A percentile compares a stretch with the other conserved stretches of the same genome.
phyloP scores from a whole-genome alignment of 352 stramenopile species.

The Thalassiosira mediterranea region DNA sequence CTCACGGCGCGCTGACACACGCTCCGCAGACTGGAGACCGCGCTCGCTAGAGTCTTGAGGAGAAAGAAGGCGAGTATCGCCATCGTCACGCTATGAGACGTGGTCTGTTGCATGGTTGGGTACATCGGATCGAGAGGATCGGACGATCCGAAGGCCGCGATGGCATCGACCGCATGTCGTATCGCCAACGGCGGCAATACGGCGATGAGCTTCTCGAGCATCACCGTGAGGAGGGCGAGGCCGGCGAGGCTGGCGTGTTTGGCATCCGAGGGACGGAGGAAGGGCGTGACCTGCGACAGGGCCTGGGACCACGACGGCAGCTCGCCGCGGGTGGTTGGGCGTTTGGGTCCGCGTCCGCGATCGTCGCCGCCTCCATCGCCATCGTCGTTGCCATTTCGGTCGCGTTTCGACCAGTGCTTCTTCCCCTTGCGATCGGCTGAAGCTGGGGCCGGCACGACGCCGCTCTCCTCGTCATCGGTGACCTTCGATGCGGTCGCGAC shows the following conservation, averaged over 20 bases:
- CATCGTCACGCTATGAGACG: constrained; percentile 9
- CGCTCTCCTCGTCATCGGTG: too few relatives aligned
- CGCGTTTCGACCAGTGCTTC: too few relatives aligned
- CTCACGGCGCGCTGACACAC: constrained; percentile 33
- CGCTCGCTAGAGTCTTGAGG: constrained; percentile 13
- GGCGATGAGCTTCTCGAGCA: constrained; percentile 46
- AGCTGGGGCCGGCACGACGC: too few relatives aligned
- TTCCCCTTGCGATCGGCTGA: too few relatives aligned
- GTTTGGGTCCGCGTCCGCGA: too few relatives aligned
- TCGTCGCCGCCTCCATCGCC: too few relatives aligned
- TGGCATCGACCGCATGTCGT: constrained; percentile 48
- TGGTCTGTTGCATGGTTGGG: constrained; percentile 2
- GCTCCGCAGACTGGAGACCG: constrained; percentile 19
- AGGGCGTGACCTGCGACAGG: constrained; percentile 26
- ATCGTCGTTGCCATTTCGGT: too few relatives aligned
- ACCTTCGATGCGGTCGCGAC: too few relatives aligned
- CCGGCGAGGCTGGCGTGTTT: constrained; percentile 28
- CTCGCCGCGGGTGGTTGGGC: too few relatives aligned
- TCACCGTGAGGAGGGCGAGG: constrained; percentile 31
- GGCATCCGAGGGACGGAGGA: constrained; percentile 31
- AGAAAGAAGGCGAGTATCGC: constrained; percentile 33
- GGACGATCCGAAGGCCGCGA: constrained; percentile 18
- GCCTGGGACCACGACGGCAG: constrained; percentile 36
- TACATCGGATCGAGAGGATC: neutral
- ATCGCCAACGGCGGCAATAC: constrained; percentile 50